phyloP scores from a whole-genome alignment of 2,329 filamentous ascomycete species.

The Fusarium tanahbumbuense region DNA sequence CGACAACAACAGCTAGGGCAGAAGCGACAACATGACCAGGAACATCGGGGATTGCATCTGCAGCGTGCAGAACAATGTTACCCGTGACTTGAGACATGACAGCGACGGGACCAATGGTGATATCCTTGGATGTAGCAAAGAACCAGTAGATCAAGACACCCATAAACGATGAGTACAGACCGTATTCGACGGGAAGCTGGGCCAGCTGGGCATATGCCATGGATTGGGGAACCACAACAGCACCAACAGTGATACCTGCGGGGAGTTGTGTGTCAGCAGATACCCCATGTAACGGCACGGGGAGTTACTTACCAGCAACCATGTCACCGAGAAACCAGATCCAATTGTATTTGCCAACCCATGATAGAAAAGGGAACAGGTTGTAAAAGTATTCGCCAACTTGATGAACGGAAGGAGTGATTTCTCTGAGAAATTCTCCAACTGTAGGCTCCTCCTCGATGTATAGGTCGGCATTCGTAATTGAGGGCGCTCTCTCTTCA shows the following conservation, averaged over 20 bases:
- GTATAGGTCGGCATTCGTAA: slow-evolving; percentile 53
- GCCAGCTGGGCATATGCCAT: slow-evolving; percentile 66
- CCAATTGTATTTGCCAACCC: slow-evolving; percentile 63
- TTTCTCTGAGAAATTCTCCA: slow-evolving; percentile 55
- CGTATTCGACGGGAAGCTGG: slow-evolving; percentile 61
- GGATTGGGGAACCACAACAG: slow-evolving; percentile 65
- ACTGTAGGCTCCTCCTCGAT: slow-evolving; percentile 58
- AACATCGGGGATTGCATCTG: slow-evolving; percentile 53
- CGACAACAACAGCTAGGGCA: slow-evolving; percentile 60
- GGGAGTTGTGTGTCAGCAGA: slow-evolving; percentile 36
- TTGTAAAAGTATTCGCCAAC: slow-evolving; percentile 52
- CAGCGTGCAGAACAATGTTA: slow-evolving; percentile 58
- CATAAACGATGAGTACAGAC: slow-evolving; percentile 84
- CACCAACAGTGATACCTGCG: slow-evolving; percentile 59
- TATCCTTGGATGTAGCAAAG: slow-evolving; percentile 93
- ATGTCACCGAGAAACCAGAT: slow-evolving; percentile 61
- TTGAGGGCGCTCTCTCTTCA: slow-evolving; percentile 51
- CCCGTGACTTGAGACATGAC: slow-evolving; percentile 66
- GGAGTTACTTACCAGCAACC: slow-evolving; percentile 54
- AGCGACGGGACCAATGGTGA: slow-evolving; percentile 79
- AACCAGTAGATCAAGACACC: slow-evolving; percentile 97
- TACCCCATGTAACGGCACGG: background rate
- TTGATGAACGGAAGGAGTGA: slow-evolving; percentile 50
- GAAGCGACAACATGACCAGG: slow-evolving; percentile 59
- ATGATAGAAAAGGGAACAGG: slow-evolving; percentile 62